A percentile compares a stretch with the other conserved stretches of the same genome.
These are phyloP conservation scores for Trichoderma gamsii DNA, from an alignment of 495 filamentous ascomycete species.

Conservation along the genomic window DNA sequence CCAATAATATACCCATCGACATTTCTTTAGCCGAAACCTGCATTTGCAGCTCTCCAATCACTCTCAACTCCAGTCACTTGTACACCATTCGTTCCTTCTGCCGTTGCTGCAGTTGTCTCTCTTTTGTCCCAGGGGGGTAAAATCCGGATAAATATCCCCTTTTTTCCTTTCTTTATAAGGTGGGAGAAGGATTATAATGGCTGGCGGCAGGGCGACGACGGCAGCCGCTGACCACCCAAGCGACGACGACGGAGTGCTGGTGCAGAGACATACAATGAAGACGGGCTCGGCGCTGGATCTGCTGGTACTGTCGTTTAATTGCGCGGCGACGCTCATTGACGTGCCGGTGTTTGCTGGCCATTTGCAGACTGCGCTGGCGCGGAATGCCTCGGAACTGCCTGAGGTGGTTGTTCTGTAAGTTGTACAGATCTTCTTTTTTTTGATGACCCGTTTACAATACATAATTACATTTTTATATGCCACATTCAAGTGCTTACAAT, in stretches of 20 bases:
- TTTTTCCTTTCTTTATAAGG: not conserved
- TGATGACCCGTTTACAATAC: not conserved
- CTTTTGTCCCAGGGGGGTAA: no score
- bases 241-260: not conserved
- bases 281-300: constrained; percentile 40
- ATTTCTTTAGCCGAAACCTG: no score
- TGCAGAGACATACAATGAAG: constrained; percentile 20
- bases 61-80: no score
- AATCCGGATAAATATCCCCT: not conserved
- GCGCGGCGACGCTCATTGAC: constrained; percentile 61
- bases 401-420: constrained; percentile 61
- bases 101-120: no score
- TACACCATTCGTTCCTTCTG: no score
- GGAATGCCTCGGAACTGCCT: constrained; percentile 45
- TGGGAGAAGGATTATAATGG: no score
- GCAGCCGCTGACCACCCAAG: not conserved
- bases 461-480: not conserved
- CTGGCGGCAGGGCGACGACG: not conserved
- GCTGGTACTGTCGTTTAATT: constrained; percentile 88
- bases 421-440: not conserved
- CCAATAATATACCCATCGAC: no score
- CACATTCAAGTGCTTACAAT: constrained; percentile 11
- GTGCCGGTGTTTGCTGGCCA: constrained; percentile 59
- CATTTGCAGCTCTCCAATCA: no score
- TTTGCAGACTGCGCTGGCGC: constrained; percentile 62